These are phyloP conservation scores for Aureobasidium sp. DNA, from an alignment of 2,329 filamentous ascomycete genomes.

Conservation along the genomic window DNA sequence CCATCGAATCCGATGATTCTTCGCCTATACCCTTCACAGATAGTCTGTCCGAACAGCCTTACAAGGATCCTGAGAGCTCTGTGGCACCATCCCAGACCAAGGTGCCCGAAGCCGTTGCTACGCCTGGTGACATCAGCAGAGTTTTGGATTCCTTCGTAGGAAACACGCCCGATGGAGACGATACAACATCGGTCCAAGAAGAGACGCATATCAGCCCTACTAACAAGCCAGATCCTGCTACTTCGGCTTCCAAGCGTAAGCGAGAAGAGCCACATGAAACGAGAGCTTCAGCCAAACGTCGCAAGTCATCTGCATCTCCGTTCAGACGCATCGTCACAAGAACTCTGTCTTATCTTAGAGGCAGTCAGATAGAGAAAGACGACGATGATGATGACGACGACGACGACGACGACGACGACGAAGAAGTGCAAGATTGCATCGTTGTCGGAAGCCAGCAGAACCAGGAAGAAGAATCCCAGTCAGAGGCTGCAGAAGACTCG, in stretches of 20 bases:
- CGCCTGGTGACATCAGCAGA: conserved; percentile 25
- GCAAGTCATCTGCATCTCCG: conserved; percentile 23
- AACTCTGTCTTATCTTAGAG: conserved; percentile 19
- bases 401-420: conserved; percentile 21
- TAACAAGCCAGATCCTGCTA: background rate
- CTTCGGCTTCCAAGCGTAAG: background rate
- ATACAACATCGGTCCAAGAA: background rate
- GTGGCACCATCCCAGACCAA: background rate
- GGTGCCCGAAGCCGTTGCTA: background rate
- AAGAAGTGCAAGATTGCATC: conserved; percentile 36
- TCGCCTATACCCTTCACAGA: conserved; percentile 11
- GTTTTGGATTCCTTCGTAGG: conserved; percentile 33
- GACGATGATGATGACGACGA: conserved; percentile 13
- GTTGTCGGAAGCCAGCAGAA: conserved; percentile 28
- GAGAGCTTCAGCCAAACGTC: conserved; percentile 19
- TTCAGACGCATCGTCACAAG: conserved; percentile 21
- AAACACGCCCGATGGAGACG: conserved; percentile 11
- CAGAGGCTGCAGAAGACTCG: background rate
- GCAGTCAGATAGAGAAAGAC: conserved; percentile 1
- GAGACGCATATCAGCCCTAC: background rate
- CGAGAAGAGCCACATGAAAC: background rate
- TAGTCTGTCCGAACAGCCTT: background rate
- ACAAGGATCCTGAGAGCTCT: background rate
- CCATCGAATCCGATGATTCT: background rate
- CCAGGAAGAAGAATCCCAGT: conserved; percentile 14